Evolutionary conservation across 176 grass and related monocot species (phyloP).

Genomic region (Rhynchospora tenuis): DNA sequence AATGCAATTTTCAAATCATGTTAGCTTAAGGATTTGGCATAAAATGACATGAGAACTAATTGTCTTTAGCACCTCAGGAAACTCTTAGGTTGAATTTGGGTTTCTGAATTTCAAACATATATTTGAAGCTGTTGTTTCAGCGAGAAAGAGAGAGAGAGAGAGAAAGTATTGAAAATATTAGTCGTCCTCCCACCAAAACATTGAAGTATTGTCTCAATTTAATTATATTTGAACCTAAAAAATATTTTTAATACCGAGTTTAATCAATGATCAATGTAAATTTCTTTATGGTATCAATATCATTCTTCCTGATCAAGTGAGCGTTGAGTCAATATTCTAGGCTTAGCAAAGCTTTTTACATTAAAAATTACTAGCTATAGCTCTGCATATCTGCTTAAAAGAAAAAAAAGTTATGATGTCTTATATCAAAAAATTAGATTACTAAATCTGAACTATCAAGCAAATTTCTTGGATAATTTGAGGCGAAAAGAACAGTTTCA

Average conservation of each 20-base stretch:
- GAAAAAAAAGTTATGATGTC: not conserved
- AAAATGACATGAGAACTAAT: not conserved
- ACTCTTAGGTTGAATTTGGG: not conserved
- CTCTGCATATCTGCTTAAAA: not conserved
- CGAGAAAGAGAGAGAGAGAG: not conserved
- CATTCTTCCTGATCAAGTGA: not conserved
- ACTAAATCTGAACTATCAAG: not conserved
- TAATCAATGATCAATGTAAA: not conserved
- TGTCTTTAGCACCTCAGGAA: not conserved
- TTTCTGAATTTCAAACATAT: not conserved
- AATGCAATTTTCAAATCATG: not conserved
- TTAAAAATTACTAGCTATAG: not conserved
- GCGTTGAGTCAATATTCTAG: not conserved
- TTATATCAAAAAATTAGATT: not conserved
- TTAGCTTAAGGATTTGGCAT: not conserved
- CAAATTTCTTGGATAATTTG: not conserved
- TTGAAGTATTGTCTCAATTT: not conserved
- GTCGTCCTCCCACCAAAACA: not conserved
- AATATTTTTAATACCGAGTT: not conserved
- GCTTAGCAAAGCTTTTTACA: not conserved
- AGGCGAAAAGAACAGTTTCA: not conserved
- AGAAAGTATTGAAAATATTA: not conserved
- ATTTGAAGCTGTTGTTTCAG: not conserved
- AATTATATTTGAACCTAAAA: not conserved
- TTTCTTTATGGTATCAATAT: not conserved